Conservation (phyloP, 441 rosid genomes). For the Euphorbia schlechtendalii region DNA sequence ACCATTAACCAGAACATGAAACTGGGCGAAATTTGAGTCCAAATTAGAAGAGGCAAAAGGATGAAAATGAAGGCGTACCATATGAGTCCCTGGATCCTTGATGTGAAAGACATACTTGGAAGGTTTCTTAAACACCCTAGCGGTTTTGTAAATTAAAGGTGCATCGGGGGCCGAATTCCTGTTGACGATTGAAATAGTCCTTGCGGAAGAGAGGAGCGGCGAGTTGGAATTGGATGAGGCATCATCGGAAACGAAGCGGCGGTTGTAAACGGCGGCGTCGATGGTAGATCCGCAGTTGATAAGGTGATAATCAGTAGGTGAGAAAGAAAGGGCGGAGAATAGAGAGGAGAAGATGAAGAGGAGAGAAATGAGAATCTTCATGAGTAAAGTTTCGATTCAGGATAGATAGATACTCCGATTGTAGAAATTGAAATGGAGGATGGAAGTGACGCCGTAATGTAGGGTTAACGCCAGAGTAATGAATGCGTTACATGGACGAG, state of each 20-base stretch:
- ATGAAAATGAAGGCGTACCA: constrained; percentile 62
- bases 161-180: constrained; percentile 20
- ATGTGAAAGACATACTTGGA: constrained; percentile 49
- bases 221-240: constrained; percentile 28
- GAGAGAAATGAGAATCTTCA: constrained; percentile 8
- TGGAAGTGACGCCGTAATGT: not conserved
- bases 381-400: constrained; percentile 23
- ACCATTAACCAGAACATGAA: constrained; percentile 59
- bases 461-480: not conserved
- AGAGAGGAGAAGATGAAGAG: constrained; percentile 23
- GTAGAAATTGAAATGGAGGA: not conserved
- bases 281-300: constrained; percentile 59
- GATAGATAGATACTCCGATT: not conserved
- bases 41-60: constrained; percentile 35
- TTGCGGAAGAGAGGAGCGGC: constrained; percentile 23
- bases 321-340: constrained; percentile 21
- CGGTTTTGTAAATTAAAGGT: constrained; percentile 47
- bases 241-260: constrained; percentile 40
- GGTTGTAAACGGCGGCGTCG: constrained; percentile 45
- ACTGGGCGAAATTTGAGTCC: constrained; percentile 31
- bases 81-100: constrained; percentile 49
- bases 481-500: not conserved
- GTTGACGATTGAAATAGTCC: constrained; percentile 28
- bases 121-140: constrained; percentile 49
- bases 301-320: constrained; percentile 57